phyloP scores from a whole-genome alignment of 2,329 filamentous ascomycete species.

The Pyricularia grisea region DNA sequence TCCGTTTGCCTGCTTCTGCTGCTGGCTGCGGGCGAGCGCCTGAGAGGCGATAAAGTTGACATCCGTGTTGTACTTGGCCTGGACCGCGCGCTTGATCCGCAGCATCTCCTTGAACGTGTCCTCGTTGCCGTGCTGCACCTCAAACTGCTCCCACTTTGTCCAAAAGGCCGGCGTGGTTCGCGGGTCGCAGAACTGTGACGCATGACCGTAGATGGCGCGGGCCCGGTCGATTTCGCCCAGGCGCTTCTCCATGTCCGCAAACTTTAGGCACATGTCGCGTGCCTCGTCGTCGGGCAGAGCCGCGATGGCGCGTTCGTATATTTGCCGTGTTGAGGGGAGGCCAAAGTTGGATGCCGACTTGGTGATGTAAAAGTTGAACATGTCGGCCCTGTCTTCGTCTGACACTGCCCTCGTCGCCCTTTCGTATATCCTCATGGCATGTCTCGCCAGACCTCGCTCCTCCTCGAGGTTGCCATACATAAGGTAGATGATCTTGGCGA shows the following conservation, averaged over 20 bases:
- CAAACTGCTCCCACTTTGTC: conserved; percentile 95
- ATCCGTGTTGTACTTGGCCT: conserved; percentile 97
- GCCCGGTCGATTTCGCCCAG: conserved; percentile 71
- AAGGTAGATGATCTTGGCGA: conserved; percentile 89
- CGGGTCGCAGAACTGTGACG: conserved; percentile 94
- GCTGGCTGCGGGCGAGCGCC: conserved; percentile 74
- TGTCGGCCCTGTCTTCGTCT: conserved; percentile 88
- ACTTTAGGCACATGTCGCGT: conserved; percentile 97
- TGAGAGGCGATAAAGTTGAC: conserved; percentile 98
- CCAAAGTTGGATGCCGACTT: conserved; percentile 91
- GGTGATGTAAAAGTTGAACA: conserved; percentile 98
- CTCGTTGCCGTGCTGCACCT: conserved; percentile 96
- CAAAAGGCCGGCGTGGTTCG: conserved; percentile 85
- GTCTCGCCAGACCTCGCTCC: conserved; percentile 84
- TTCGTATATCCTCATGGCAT: conserved; percentile 99
- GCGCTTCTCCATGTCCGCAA: conserved; percentile 58
- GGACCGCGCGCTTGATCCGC: conserved; percentile 91
- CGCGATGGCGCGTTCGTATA: conserved; percentile 92
- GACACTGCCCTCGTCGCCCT: conserved; percentile 88
- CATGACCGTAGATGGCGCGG: conserved; percentile 91
- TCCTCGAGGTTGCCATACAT: conserved; percentile 99
- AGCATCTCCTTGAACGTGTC: conserved; percentile 99
- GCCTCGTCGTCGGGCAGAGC: conserved; percentile 90
- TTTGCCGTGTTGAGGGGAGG: conserved; percentile 83
- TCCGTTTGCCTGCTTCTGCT: conserved; percentile 35